A percentile compares a stretch with the other conserved stretches of the same genome.
These are phyloP conservation scores for Colletotrichum gloeosporioides DNA, from an alignment of 2,329 filamentous ascomycete species.

Conservation along the genomic window DNA sequence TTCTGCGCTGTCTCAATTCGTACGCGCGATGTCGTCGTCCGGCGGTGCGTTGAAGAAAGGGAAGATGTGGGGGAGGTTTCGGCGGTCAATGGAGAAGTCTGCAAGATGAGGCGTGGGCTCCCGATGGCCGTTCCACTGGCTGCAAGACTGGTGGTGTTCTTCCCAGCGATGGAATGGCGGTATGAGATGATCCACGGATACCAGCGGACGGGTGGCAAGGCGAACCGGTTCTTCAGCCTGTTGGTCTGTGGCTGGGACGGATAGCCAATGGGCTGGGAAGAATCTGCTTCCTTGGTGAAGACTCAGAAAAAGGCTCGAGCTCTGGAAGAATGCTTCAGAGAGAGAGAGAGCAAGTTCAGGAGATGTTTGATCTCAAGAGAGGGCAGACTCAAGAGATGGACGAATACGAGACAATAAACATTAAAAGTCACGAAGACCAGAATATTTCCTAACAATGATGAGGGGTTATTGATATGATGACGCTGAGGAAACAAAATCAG, in stretches of 20 bases:
- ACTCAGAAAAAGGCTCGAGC: conserved; percentile 8
- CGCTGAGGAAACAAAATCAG: not conserved
- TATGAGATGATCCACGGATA: conserved; percentile 15
- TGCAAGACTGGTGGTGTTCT: not conserved
- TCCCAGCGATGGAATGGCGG: conserved; percentile 5
- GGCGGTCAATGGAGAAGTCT: conserved; percentile 16
- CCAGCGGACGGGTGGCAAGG: conserved; percentile 16
- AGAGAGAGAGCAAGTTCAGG: not conserved
- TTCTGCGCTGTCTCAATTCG: conserved; percentile 7
- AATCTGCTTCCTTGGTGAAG: not conserved
- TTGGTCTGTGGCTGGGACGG: not conserved
- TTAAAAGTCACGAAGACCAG: not conserved
- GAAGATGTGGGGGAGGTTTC: not conserved
- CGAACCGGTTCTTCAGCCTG: conserved; percentile 12
- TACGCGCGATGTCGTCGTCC: conserved; percentile 20
- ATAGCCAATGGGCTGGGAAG: not conserved
- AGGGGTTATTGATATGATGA: not conserved
- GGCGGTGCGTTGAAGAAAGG: conserved; percentile 1
- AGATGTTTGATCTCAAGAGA: not conserved
- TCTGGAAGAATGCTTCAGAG: not conserved
- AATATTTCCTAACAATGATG: not conserved
- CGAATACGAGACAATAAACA: not conserved
- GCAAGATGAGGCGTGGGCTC: conserved; percentile 9
- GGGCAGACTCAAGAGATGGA: not conserved
- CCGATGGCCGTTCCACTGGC: conserved; percentile 11